Evolutionary conservation across 192 early-diverging fungal genomes (phyloP).

Genomic region (Physocladia obscura): DNA sequence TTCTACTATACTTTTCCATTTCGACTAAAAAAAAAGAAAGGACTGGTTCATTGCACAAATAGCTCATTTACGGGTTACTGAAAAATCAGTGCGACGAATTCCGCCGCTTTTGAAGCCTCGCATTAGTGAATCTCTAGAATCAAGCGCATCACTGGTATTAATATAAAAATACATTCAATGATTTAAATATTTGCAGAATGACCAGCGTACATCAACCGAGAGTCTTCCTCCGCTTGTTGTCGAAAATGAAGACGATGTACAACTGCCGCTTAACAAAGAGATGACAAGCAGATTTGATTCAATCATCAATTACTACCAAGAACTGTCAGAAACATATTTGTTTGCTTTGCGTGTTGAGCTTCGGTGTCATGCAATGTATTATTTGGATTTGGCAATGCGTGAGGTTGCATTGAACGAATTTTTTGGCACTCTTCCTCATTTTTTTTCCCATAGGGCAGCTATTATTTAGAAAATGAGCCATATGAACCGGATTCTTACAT

Average conservation of each 20-base stretch:
- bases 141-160: neutral
- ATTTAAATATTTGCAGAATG: neutral
- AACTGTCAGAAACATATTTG: constrained; percentile 75
- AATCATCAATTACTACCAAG: constrained; percentile 59
- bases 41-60: constrained; percentile 65
- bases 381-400: constrained; percentile 83
- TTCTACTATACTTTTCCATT: neutral
- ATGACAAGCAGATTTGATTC: constrained; percentile 43
- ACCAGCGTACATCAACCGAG: constrained; percentile 24
- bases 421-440: neutral
- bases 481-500: constrained; percentile 88
- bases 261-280: constrained; percentile 48
- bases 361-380: constrained; percentile 81
- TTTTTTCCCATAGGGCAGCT: constrained; percentile 64
- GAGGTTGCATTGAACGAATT: constrained; percentile 54
- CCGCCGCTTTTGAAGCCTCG: constrained; percentile 22
- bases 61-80: constrained; percentile 24
- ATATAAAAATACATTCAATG: neutral
- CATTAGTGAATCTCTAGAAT: neutral
- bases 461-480: constrained; percentile 72
- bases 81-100: constrained; percentile 19
- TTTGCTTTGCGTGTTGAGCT: constrained; percentile 82
- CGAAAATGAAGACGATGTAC: constrained; percentile 32
- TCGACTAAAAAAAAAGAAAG: too few species aligned
- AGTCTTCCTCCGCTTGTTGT: constrained; percentile 31